These are phyloP conservation scores for Tulasnella sp. DNA, from an alignment of 768 basidiomycete genomes.

Conservation along the genomic window DNA sequence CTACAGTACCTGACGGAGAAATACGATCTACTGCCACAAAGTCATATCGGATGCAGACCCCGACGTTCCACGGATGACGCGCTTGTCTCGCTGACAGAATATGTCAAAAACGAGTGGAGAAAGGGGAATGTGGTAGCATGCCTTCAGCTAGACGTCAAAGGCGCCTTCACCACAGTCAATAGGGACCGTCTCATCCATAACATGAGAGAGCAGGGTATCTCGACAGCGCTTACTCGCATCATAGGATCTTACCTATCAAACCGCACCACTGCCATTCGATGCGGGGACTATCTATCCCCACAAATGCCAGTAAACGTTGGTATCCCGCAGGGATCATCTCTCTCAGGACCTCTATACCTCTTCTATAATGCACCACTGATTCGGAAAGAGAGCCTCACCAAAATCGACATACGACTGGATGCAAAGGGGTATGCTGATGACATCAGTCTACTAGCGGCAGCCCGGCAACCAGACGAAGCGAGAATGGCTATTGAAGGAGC, in stretches of 20 bases:
- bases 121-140: neutral
- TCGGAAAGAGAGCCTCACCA: neutral
- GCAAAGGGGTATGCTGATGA: constrained; percentile 12
- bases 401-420: too few species aligned
- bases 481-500: too few species aligned
- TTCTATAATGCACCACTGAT: constrained; percentile 18
- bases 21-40: constrained; percentile 7
- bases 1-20: neutral
- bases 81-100: constrained; percentile 4
- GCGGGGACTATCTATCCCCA: constrained; percentile 8
- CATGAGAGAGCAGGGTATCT: constrained; percentile 10
- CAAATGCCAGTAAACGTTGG: neutral
- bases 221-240: neutral
- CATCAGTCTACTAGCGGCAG: neutral
- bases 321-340: constrained; percentile 17
- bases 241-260: constrained; percentile 6
- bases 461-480: too few species aligned
- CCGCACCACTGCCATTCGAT: constrained; percentile 2
- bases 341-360: constrained; percentile 17
- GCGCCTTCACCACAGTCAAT: constrained; percentile 16
- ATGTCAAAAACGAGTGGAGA: constrained; percentile 13
- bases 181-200: constrained; percentile 12
- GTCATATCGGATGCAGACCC: constrained; percentile 14
- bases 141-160: constrained; percentile 3
- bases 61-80: constrained; percentile 15